Evolutionary conservation across 768 basidiomycete species (phyloP).

Genomic region (Hortiboletus flavorubellus): DNA sequence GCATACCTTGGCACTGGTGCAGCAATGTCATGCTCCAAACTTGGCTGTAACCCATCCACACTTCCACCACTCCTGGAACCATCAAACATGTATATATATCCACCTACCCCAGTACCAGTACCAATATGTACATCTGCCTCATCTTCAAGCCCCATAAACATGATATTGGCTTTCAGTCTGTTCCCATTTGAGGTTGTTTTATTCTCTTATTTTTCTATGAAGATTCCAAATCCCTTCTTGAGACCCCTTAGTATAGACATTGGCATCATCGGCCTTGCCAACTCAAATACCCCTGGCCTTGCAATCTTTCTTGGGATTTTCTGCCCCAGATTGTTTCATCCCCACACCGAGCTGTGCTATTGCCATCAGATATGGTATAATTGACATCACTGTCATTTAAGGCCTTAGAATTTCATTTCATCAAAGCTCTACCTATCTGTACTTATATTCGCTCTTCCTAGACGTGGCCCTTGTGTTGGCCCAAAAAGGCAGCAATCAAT

Average conservation of each 20-base stretch:
- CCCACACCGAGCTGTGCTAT: slow-evolving; percentile 3
- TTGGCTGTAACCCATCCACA: neutral
- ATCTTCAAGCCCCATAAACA: slow-evolving; percentile 4
- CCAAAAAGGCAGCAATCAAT: slow-evolving; percentile 21
- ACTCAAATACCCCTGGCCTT: slow-evolving; percentile 6
- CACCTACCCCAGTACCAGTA: slow-evolving; percentile 8
- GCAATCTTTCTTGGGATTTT: slow-evolving; percentile 21
- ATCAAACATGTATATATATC: slow-evolving; percentile 25
- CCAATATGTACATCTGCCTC: neutral
- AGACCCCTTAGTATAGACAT: slow-evolving; percentile 11
- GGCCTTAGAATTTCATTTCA: slow-evolving; percentile 23
- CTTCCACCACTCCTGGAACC: neutral
- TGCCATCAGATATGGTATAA: slow-evolving; percentile 18
- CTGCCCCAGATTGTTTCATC: neutral
- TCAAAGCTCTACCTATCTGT: slow-evolving; percentile 20
- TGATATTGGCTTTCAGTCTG: neutral
- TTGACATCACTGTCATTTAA: slow-evolving; percentile 20
- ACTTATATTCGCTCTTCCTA: neutral
- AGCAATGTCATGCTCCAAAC: slow-evolving; percentile 10
- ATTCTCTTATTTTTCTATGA: slow-evolving; percentile 4
- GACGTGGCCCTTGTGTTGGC: slow-evolving; percentile 11
- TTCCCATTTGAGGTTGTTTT: neutral
- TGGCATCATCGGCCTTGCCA: slow-evolving; percentile 19
- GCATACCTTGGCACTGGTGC: slow-evolving; percentile 21
- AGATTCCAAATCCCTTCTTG: slow-evolving; percentile 8